A percentile compares a stretch with the other conserved stretches of the same genome.
These are phyloP conservation scores for Candida silvatica DNA, from an alignment of 805 yeast genomes.

Conservation along the genomic window DNA sequence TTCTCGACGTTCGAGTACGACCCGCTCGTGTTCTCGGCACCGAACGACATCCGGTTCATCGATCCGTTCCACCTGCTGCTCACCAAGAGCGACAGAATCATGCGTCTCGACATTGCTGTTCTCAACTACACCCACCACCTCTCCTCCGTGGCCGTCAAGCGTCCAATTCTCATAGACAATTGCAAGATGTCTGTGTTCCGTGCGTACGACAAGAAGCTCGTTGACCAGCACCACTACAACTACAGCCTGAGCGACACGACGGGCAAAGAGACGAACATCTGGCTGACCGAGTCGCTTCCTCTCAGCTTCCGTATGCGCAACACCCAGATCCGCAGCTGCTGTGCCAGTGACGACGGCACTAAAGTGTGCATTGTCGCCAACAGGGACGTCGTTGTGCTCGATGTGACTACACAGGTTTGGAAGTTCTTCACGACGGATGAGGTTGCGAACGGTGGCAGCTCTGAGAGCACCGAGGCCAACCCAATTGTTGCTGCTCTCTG, in stretches of 20 bases:
- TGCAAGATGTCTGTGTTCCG: constrained; percentile 35
- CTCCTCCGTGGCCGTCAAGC: constrained; percentile 17
- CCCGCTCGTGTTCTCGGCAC: constrained; percentile 12
- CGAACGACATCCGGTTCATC: constrained; percentile 12
- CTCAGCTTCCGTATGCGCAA: constrained; percentile 34
- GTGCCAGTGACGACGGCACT: constrained; percentile 39
- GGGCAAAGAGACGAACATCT: constrained; percentile 31
- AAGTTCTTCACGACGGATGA: constrained; percentile 26
- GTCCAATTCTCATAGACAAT: constrained; percentile 34
- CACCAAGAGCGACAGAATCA: constrained; percentile 21
- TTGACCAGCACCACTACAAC: constrained; percentile 27
- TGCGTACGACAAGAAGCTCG: constrained; percentile 35
- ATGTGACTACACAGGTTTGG: constrained; percentile 35
- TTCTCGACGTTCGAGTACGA: constrained; percentile 32
- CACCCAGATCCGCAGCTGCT: constrained; percentile 28
- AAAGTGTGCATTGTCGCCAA: constrained; percentile 41
- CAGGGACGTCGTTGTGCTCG: constrained; percentile 35
- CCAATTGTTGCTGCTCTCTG: constrained; percentile 28
- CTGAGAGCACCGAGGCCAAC: constrained; percentile 25
- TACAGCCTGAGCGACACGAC: constrained; percentile 11
- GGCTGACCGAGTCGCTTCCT: constrained; percentile 41
- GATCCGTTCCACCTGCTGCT: constrained; percentile 27
- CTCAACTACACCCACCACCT: constrained; percentile 17
- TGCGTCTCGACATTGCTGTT: constrained; percentile 15
- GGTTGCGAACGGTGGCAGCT: constrained; percentile 8